Base-by-base conservation (phyloP, 352 stramenopile species). In the Phytophthora niederhauseri region DNA sequence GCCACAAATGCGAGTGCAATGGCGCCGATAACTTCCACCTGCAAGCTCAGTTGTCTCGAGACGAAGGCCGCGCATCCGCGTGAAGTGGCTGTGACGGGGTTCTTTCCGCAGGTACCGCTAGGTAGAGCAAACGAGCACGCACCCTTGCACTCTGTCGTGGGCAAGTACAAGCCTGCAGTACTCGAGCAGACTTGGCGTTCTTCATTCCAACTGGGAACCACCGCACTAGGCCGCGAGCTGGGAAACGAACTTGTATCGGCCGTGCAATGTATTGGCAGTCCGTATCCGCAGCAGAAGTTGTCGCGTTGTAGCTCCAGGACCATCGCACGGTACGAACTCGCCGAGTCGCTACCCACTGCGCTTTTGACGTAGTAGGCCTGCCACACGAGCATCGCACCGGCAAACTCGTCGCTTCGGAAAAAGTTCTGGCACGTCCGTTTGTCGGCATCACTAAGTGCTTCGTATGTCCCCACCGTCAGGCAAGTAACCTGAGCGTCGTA, bases 251-350 rank as follows among this genome's bases (percentile, higher is more conserved):
- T 74, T 6, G 57, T 62, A 64, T 93, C 81, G 38, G 66, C 67
- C 8, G 57, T 61, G 36, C 86, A 94, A 51, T 86, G 76, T 41
- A 78, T 50, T 0, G 86, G 86, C 3, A 83, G 64, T 4, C 81
- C 86, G 22, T 86, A 87, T 17, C 86, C 86, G 52, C 86, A 94
- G 57, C 86, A 94, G 31, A 92, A 91, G 31, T 85, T 81, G 8
- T 78, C 74, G 51, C 84, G 81, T 61, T 94, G 80, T 11, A 94
- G 57, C 19, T 66, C 80, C 43, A 92, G 73, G 34, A 94, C 68
- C 73, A 82, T 80, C 6, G 82, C 71, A 20, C 83, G 80, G 30
- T 86, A 84, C 9, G 77, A 78, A 41, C 58, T 56, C 1, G 58
- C 41, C 4, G 63, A 26, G 2, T 24, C 54, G 54, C 67, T 68